Evolutionary conservation across 2,329 filamentous ascomycete species (phyloP).

Genomic region (Kalaharituber pfeilii): DNA sequence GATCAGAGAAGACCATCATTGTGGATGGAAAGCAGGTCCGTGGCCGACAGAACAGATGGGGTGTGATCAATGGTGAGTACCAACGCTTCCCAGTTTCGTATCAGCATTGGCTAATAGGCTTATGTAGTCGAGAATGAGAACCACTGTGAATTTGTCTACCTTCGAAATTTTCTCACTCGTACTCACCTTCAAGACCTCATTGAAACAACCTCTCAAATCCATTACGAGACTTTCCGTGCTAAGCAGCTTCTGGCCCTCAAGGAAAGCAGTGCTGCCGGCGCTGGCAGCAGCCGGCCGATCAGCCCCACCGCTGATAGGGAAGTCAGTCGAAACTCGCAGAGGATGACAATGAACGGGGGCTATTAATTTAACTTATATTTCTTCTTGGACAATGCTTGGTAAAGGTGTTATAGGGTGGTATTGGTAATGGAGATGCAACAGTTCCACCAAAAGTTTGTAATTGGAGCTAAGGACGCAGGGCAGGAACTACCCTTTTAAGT

Average conservation of each 20-base stretch:
- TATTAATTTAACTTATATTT: constrained; percentile 9
- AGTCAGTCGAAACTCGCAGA: constrained; percentile 88
- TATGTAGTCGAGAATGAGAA: constrained; percentile 75
- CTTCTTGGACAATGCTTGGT: too few relatives aligned
- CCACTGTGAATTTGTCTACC: constrained; percentile 98
- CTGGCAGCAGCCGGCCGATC: constrained; percentile 74
- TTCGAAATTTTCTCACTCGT: constrained; percentile 94
- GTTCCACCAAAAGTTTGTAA: constrained; percentile 1
- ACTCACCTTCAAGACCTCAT: constrained; percentile 97
- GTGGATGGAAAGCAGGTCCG: constrained; percentile 95
- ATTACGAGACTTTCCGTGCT: constrained; percentile 99
- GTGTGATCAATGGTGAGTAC: constrained; percentile 61
- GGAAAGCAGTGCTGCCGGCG: constrained; percentile 80
- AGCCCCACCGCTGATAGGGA: constrained; percentile 88
- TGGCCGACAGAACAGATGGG: constrained; percentile 97
- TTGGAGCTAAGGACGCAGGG: neutral
- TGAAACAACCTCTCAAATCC: constrained; percentile 97
- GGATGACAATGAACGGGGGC: constrained; percentile 97
- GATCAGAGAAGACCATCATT: constrained; percentile 94
- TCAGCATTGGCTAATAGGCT: constrained; percentile 14
- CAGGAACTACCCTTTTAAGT: neutral
- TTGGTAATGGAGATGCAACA: neutral
- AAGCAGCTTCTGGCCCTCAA: constrained; percentile 97
- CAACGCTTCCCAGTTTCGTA: neutral
- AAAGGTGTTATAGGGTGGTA: neutral